Evolutionary conservation across 2,329 filamentous ascomycete species (phyloP).

Genomic region (Exophiala aquamarina): DNA sequence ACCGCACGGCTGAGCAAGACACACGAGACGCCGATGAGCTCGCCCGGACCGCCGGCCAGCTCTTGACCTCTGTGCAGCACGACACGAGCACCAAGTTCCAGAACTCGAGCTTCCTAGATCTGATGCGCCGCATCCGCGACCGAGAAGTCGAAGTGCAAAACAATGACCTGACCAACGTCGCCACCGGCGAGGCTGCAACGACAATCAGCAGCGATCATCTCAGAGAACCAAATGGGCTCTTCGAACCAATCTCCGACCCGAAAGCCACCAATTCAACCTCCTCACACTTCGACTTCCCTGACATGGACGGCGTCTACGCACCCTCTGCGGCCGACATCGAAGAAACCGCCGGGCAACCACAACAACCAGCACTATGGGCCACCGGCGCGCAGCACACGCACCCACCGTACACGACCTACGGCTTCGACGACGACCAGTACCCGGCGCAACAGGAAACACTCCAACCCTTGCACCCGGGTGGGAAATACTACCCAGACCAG

Average conservation of each 20-base stretch:
- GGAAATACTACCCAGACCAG: constrained; percentile 43
- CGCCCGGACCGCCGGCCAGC: constrained; percentile 67
- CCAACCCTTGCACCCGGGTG: constrained; percentile 49
- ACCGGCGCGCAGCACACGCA: neutral
- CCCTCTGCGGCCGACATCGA: constrained; percentile 2
- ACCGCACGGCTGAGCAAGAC: constrained; percentile 24
- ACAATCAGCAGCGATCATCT: neutral
- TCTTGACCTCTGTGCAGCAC: constrained; percentile 67
- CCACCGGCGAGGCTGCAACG: neutral
- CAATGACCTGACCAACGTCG: constrained; percentile 46
- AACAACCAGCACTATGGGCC: neutral
- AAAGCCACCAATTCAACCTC: neutral
- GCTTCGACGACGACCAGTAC: constrained; percentile 18
- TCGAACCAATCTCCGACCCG: too few species aligned
- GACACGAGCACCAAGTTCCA: constrained; percentile 74
- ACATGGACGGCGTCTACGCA: constrained; percentile 28
- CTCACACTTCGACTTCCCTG: constrained; percentile 25
- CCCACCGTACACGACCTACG: constrained; percentile 20
- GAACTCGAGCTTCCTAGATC: constrained; percentile 70
- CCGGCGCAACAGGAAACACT: constrained; percentile 17
- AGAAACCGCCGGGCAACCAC: neutral
- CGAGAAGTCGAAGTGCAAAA: constrained; percentile 71
- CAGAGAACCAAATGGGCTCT: neutral
- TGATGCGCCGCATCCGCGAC: constrained; percentile 75
- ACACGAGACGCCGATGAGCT: constrained; percentile 64